phyloP scores from a whole-genome alignment of 1,284 basidiomycete species.

The Bjerkandera adusta region DNA sequence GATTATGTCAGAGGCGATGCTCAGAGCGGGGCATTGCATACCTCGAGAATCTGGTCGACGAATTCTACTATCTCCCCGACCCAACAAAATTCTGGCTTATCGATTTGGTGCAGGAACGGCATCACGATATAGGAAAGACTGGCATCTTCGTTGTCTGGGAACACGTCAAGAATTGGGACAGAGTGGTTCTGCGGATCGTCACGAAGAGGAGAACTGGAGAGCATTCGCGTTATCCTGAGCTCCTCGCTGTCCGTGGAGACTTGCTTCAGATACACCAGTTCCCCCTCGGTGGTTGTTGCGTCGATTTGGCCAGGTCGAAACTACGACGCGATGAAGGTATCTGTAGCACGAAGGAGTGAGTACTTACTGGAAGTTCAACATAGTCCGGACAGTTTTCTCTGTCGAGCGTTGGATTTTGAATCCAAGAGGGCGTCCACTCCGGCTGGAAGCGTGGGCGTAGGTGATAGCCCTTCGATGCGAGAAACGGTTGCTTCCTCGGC shows the following conservation, averaged over 20 bases:
- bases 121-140: conserved; percentile 23
- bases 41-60: conserved; percentile 33
- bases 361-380: background rate
- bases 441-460: conserved; percentile 5
- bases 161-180: conserved; percentile 31
- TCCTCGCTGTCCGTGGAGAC: conserved; percentile 20
- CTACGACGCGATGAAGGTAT: background rate
- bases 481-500: conserved; percentile 10
- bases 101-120: conserved; percentile 21
- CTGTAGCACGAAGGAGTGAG: background rate
- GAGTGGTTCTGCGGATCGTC: conserved; percentile 29
- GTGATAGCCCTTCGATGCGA: conserved; percentile 2
- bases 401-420: background rate
- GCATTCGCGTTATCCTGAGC: conserved; percentile 18
- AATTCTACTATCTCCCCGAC: conserved; percentile 27
- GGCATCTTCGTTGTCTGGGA: conserved; percentile 19
- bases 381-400: background rate
- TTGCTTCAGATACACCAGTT: conserved; percentile 26
- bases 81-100: conserved; percentile 21
- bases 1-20: background rate
- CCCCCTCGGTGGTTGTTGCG: conserved; percentile 25
- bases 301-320: conserved; percentile 21
- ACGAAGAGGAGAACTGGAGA: conserved; percentile 13
- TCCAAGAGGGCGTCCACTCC: conserved; percentile 9
- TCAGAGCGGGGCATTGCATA: conserved; percentile 14